These are phyloP conservation scores for Phialocephala sp. DNA, from an alignment of 2,329 filamentous ascomycete species.

Conservation along the genomic window DNA sequence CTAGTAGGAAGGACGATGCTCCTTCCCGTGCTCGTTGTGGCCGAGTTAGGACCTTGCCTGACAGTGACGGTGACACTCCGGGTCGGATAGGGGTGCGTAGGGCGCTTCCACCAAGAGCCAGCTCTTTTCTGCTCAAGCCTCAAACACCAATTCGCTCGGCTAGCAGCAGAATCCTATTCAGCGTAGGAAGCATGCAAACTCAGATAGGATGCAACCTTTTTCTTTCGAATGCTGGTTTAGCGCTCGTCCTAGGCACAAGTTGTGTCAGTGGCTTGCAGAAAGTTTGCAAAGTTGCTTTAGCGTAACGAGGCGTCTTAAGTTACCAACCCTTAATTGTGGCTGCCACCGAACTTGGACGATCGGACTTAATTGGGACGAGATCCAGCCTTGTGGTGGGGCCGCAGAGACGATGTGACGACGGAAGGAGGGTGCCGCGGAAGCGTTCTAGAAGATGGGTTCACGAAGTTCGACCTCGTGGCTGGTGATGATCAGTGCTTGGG, in stretches of 20 bases:
- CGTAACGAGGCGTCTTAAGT: slow-evolving; percentile 12
- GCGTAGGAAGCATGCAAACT: not conserved
- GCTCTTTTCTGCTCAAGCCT: not conserved
- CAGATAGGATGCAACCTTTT: not conserved
- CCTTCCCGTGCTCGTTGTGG: not conserved
- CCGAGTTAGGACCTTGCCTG: not conserved
- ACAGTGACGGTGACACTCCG: not conserved
- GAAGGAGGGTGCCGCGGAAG: slow-evolving; percentile 2
- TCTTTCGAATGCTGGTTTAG: not conserved
- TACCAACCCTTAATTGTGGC: not conserved
- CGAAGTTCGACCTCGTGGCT: slow-evolving; percentile 9
- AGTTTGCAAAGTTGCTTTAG: slow-evolving; percentile 5
- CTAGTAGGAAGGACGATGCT: not conserved
- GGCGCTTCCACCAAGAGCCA: not conserved
- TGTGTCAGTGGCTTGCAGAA: slow-evolving; percentile 12
- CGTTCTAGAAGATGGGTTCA: slow-evolving; percentile 1
- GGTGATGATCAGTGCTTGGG: slow-evolving; percentile 13
- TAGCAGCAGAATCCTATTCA: not conserved
- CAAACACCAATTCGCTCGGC: not conserved
- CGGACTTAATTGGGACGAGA: not conserved
- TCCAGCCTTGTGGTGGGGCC: slow-evolving; percentile 9
- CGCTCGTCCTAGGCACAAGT: not conserved
- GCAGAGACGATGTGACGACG: not conserved
- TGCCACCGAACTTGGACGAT: slow-evolving; percentile 8
- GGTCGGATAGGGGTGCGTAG: not conserved